Conservation (phyloP, 169 alveolate species). For the Plasmodium gallinaceum region DNA sequence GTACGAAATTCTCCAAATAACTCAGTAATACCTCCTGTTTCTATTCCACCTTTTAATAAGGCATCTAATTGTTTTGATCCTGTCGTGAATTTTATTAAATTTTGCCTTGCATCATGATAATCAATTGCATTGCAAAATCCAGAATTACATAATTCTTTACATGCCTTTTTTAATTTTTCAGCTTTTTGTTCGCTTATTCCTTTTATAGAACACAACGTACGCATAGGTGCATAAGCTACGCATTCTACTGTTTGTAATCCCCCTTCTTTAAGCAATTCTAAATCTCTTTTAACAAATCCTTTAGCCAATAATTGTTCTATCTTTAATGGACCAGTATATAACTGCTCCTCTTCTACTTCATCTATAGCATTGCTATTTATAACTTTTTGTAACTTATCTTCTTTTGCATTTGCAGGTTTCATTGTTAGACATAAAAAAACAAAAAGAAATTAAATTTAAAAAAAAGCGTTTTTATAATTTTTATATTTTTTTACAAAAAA, state of each 20-base stretch:
- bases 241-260: slow-evolving; percentile 91
- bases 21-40: slow-evolving; percentile 97
- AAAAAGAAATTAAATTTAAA: background rate
- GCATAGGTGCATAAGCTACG: slow-evolving; percentile 94
- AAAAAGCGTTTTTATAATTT: background rate
- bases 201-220: slow-evolving; percentile 92
- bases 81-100: slow-evolving; percentile 94
- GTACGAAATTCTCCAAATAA: slow-evolving; percentile 98
- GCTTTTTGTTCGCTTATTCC: slow-evolving; percentile 98
- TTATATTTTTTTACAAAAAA: background rate
- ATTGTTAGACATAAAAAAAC: slow-evolving; percentile 48
- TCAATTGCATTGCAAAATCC: slow-evolving; percentile 95
- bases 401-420: slow-evolving; percentile 71
- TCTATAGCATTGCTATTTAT: slow-evolving; percentile 53
- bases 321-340: slow-evolving; percentile 84
- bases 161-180: slow-evolving; percentile 94
- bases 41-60: slow-evolving; percentile 98
- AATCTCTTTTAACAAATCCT: slow-evolving; percentile 91
- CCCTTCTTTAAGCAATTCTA: slow-evolving; percentile 93
- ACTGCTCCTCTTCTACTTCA: slow-evolving; percentile 78
- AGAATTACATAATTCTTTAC: slow-evolving; percentile 92
- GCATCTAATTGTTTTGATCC: slow-evolving; percentile 96
- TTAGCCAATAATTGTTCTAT: slow-evolving; percentile 88
- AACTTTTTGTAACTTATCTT: slow-evolving; percentile 66
- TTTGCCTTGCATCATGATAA: slow-evolving; percentile 92